Evolutionary conservation across 2,329 filamentous ascomycete genomes (phyloP).

Genomic region (Trichoderma cornu-damae): DNA sequence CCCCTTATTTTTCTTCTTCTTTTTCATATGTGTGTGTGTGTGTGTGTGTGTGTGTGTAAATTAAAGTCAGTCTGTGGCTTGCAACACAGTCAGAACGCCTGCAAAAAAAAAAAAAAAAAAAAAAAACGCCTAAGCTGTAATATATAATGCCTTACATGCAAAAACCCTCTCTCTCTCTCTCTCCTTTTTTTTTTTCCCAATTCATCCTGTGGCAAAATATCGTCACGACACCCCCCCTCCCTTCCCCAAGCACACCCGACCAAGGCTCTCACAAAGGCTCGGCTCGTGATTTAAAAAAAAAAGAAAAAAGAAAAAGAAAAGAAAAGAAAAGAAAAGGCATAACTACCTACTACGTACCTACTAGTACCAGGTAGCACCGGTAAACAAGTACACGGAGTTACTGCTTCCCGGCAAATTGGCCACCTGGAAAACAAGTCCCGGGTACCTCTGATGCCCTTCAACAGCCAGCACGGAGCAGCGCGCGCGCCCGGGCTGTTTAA

Average conservation of each 20-base stretch:
- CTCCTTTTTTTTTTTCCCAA: background rate
- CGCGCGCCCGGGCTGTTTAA: no score
- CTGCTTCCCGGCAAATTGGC: no score
- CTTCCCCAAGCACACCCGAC: background rate
- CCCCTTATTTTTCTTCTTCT: background rate
- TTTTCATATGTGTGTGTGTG: background rate
- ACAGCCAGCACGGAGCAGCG: no score
- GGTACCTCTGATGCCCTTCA: no score
- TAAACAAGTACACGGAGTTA: no score
- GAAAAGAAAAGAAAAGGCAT: no score
- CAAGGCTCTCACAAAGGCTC: conserved; percentile 5
- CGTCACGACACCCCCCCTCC: background rate
- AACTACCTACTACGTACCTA: no score
- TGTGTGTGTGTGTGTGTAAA: background rate
- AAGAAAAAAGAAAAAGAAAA: no score
- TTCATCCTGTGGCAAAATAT: conserved; percentile 10
- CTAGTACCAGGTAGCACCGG: background rate
- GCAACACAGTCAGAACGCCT: background rate
- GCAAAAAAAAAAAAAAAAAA: background rate
- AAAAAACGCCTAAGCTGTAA: background rate
- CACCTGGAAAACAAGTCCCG: no score
- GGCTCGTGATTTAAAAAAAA: conserved; percentile 9
- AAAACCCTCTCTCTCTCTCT: background rate
- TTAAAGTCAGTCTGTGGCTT: conserved; percentile 2
- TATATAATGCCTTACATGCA: background rate